Evolutionary conservation across 805 yeast species (phyloP).

Genomic region (Saturnispora silvae): DNA sequence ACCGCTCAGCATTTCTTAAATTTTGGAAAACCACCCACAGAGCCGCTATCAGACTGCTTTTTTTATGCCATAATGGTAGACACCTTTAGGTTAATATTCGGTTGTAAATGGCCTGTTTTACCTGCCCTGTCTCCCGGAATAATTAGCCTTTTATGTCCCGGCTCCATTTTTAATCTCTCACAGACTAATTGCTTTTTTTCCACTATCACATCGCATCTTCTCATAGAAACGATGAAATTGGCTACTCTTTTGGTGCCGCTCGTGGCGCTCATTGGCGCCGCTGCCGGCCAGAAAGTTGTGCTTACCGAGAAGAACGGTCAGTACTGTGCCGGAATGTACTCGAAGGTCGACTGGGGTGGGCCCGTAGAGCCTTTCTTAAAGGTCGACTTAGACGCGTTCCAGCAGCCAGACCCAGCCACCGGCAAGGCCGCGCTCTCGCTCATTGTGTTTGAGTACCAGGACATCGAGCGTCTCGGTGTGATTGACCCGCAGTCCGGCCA

Average conservation of each 20-base stretch:
- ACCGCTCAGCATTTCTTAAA: too few relatives aligned
- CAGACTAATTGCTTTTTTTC: too few relatives aligned
- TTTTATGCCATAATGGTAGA: too few relatives aligned
- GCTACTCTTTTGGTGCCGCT: neutral
- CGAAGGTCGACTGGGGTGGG: constrained; percentile 83
- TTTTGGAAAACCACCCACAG: too few relatives aligned
- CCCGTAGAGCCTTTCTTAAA: constrained; percentile 50
- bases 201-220: too few relatives aligned
- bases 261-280: constrained; percentile 1
- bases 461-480: constrained; percentile 58
- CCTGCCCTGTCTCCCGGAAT: too few relatives aligned
- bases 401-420: constrained; percentile 25
- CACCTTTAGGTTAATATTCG: too few relatives aligned
- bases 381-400: constrained; percentile 30
- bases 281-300: constrained; percentile 34
- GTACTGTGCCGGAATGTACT: constrained; percentile 84
- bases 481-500: constrained; percentile 30
- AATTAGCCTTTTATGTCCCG: too few relatives aligned
- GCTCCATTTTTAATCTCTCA: too few relatives aligned
- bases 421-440: constrained; percentile 45
- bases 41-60: too few relatives aligned
- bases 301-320: constrained; percentile 47
- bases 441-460: constrained; percentile 76
- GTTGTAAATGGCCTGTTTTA: too few relatives aligned
- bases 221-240: too few relatives aligned